A percentile compares a stretch with the other conserved stretches of the same genome.
Conservation (phyloP, 2,329 filamentous ascomycete genomes). For the Xylariales sp. region DNA sequence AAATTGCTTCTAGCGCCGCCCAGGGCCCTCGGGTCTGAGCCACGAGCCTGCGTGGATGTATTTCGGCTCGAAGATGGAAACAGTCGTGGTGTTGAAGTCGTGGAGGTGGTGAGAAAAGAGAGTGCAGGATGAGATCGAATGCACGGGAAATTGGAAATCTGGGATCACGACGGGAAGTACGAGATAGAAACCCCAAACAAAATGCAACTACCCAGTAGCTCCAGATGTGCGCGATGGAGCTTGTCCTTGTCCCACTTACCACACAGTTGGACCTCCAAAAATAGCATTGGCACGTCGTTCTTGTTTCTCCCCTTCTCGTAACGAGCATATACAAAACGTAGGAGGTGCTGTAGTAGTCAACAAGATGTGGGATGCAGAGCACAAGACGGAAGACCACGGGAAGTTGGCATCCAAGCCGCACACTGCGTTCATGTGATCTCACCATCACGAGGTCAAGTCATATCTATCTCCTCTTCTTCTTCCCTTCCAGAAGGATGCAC, state of each 20-base stretch:
- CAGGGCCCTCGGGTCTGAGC: conserved; percentile 6
- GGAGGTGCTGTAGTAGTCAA: neutral
- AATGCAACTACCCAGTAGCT: too few relatives aligned
- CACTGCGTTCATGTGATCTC: too few relatives aligned
- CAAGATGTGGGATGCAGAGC: neutral
- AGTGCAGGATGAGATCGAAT: neutral
- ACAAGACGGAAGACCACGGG: neutral
- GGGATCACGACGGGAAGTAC: neutral
- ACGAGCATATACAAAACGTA: too few relatives aligned
- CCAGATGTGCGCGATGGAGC: too few relatives aligned
- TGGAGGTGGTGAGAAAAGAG: neutral
- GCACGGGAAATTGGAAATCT: neutral
- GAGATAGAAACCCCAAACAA: neutral
- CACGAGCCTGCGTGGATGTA: conserved; percentile 1
- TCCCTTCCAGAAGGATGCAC: conserved; percentile 9
- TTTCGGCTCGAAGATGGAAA: neutral
- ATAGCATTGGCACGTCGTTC: neutral
- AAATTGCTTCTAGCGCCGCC: conserved; percentile 29
- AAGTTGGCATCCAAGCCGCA: neutral
- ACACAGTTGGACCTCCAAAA: too few relatives aligned
- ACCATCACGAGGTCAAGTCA: too few relatives aligned
- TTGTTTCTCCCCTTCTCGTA: neutral
- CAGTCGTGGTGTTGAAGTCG: neutral
- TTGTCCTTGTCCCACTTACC: too few relatives aligned
- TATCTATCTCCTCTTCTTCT: too few relatives aligned